Conservation (phyloP, 1,139 yeast genomes). For the Pichia kudriavzevii region DNA sequence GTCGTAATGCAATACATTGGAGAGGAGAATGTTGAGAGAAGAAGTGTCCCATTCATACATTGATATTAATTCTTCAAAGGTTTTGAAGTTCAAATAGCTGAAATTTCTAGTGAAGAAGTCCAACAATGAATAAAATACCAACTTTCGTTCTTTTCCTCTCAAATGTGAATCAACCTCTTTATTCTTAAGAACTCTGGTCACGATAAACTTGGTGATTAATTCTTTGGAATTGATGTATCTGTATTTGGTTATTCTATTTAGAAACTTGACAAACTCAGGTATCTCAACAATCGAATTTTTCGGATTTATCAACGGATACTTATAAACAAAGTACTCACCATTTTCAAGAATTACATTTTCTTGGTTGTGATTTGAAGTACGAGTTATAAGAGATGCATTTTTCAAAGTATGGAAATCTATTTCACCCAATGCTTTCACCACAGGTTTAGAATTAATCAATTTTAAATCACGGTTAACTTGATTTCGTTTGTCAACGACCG, state of each 20-base stretch:
- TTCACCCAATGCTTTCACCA: neutral
- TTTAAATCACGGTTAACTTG: slow-evolving; percentile 1
- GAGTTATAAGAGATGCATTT: neutral
- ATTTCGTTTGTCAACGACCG: neutral
- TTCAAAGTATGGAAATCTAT: slow-evolving; percentile 6
- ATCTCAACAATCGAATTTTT: slow-evolving; percentile 4
- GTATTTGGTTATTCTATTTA: slow-evolving; percentile 3
- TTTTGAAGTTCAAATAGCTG: neutral
- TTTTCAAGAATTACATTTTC: neutral
- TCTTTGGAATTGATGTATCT: slow-evolving; percentile 8
- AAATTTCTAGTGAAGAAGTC: slow-evolving; percentile 5
- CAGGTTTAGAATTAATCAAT: neutral
- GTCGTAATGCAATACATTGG: neutral
- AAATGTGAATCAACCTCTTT: too few relatives aligned
- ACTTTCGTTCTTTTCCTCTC: too few relatives aligned
- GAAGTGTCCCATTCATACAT: slow-evolving; percentile 6
- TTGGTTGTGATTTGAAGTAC: slow-evolving; percentile 1
- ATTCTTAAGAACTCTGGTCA: too few relatives aligned
- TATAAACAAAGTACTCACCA: slow-evolving; percentile 1
- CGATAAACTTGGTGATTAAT: slow-evolving; percentile 6
- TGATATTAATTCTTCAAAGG: neutral
- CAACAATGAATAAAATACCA: slow-evolving; percentile 3
- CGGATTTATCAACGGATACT: slow-evolving; percentile 6
- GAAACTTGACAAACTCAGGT: neutral
- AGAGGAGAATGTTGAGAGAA: slow-evolving; percentile 6